phyloP scores from a whole-genome alignment of 192 early-diverging fungal species.

The Linnemannia zychae region DNA sequence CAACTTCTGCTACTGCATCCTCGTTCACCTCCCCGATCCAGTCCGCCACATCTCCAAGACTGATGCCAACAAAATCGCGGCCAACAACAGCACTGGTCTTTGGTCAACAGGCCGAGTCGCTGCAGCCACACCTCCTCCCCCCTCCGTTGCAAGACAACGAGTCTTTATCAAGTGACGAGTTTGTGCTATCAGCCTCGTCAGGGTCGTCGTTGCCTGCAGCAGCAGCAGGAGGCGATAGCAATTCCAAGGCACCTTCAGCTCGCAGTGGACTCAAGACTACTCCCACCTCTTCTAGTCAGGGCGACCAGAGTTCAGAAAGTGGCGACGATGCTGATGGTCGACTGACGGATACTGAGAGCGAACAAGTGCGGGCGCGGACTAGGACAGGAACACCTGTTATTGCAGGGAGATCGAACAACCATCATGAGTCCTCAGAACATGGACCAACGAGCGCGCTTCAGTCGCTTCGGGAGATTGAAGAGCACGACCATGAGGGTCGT shows the following conservation, averaged over 20 bases:
- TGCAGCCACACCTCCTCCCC: not conserved
- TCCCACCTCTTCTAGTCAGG: not conserved
- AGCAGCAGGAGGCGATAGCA: not conserved
- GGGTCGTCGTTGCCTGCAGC: constrained; percentile 1
- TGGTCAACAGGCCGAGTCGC: constrained; percentile 13
- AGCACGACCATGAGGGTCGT: constrained; percentile 35
- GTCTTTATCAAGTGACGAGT: constrained; percentile 47
- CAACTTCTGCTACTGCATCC: not conserved
- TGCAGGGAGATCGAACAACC: constrained; percentile 17
- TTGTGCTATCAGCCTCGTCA: constrained; percentile 33
- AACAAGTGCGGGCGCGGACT: constrained; percentile 7
- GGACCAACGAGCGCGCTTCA: constrained; percentile 16
- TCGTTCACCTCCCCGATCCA: constrained; percentile 28
- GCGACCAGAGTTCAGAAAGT: constrained; percentile 23
- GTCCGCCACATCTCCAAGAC: constrained; percentile 41
- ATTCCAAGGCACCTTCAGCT: not conserved
- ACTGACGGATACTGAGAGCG: constrained; percentile 44
- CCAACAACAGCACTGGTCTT: constrained; percentile 49
- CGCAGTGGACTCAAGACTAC: constrained; percentile 1
- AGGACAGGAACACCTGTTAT: constrained; percentile 36
- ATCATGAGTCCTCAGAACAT: not conserved
- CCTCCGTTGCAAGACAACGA: constrained; percentile 38
- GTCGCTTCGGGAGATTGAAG: constrained; percentile 43
- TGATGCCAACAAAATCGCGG: constrained; percentile 47
- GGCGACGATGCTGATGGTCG: constrained; percentile 42